Base-by-base conservation (phyloP, 768 basidiomycete species). In the Tylopilus plumbeoviolaceoides region DNA sequence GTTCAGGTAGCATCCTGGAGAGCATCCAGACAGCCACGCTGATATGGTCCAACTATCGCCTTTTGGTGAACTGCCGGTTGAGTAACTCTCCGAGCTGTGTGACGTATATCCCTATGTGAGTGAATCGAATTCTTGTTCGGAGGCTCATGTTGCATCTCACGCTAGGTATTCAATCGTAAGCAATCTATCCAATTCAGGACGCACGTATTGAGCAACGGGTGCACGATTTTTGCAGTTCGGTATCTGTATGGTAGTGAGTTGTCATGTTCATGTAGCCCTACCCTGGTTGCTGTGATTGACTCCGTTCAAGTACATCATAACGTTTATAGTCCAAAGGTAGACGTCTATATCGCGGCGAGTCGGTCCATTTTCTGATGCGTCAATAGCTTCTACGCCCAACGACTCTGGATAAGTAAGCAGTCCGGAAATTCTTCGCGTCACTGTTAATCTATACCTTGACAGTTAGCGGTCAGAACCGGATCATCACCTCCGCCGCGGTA, bases 371-470 rank as follows among this genome's bases (percentile, higher is more conserved):
- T 17, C 53, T 57, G 14, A 61, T 15, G 1, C 0, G 2, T 7
- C 23, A 10, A 41, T 40, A 66, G 64, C 47, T 65, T 65, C 31
- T 66, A 66, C 23, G 51, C 51, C 21, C 64, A 65, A 23, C 62
- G 62, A 35, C 59, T 66, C 18, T 66, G 62, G 61, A 63, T 65
- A 56, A 65, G 63, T 65, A 41, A 40, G 63, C 41, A n/a, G n/a
- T 5, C 10, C 2, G 17, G 14, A 23, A 2, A 4, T 20, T n/a
- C 7, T 1, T 20, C 21, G 35, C 12, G 9, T 41, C 14, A 2
- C 3, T 38, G 1, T 23, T 35, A 35, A 57, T 7, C 18, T 28
- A n/a, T 25, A 11, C 6, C 23, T 38, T 40, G 33, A 12, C 43
- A 65, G 63, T 66, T 23, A 63, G 61, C 5, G 57, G 47, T 44